phyloP scores from a whole-genome alignment of 331 rosid genomes.

The Quercus lobata region DNA sequence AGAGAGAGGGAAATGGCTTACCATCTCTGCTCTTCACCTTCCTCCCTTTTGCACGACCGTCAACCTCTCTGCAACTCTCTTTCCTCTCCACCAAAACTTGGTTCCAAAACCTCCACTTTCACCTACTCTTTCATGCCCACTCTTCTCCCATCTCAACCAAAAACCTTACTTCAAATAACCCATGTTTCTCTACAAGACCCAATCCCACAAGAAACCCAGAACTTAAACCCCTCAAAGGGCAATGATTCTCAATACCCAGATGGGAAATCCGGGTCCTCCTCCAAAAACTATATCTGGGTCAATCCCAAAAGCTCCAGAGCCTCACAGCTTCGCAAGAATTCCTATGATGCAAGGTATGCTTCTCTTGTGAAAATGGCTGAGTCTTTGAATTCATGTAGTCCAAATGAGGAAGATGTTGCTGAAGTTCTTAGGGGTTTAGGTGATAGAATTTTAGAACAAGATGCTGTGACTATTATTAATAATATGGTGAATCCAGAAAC shows the following conservation, averaged over 20 bases:
- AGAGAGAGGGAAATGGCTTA: conserved; percentile 47
- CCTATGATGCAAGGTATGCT: conserved; percentile 42
- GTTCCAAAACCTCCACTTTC: conserved; percentile 6
- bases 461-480: conserved; percentile 51
- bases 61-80: conserved; percentile 27
- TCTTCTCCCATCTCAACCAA: conserved; percentile 19
- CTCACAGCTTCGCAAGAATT: conserved; percentile 39
- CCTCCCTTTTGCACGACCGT: conserved; percentile 51
- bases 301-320: conserved; percentile 78
- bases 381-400: conserved; percentile 45
- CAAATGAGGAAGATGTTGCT: conserved; percentile 38
- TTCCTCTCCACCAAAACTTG: conserved; percentile 19
- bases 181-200: conserved; percentile 60
- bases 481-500: conserved; percentile 46
- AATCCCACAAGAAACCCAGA: conserved; percentile 27
- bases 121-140: conserved; percentile 19
- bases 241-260: conserved; percentile 19
- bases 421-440: conserved; percentile 42
- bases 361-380: conserved; percentile 38
- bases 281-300: conserved; percentile 65
- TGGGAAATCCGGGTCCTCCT: conserved; percentile 35
- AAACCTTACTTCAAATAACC: conserved; percentile 44
- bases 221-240: conserved; percentile 1
- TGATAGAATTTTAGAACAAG: conserved; percentile 32
- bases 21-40: conserved; percentile 57